Percentiles rank a stretch among this genome's conserved stretches.
Evolutionary conservation across 331 rosid genomes (phyloP).

Genomic region (Rosa hybrid): DNA sequence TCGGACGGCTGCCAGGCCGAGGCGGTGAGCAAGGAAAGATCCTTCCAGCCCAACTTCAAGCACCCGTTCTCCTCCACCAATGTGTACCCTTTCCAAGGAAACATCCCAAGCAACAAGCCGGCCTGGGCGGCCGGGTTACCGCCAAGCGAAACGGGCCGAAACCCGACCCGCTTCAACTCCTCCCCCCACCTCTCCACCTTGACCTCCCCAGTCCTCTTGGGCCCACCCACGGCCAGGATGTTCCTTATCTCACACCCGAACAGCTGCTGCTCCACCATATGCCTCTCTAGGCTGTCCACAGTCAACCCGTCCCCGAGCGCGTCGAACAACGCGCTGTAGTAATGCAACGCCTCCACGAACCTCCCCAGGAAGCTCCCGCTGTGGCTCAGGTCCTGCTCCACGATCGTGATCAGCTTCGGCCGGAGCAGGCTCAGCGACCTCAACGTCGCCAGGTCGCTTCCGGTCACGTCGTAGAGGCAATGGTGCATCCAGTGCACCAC

Average conservation of each 20-base stretch:
- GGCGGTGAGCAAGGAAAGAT: conserved; percentile 77
- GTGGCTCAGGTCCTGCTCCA: conserved; percentile 91
- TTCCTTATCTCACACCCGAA: conserved; percentile 90
- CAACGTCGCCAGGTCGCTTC: conserved; percentile 80
- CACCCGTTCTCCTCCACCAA: conserved; percentile 84
- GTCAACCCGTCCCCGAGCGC: conserved; percentile 84
- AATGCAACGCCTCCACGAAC: conserved; percentile 96
- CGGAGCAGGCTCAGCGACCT: conserved; percentile 52
- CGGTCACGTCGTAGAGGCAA: conserved; percentile 85
- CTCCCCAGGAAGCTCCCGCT: conserved; percentile 75
- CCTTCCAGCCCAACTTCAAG: conserved; percentile 93
- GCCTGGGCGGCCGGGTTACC: conserved; percentile 99
- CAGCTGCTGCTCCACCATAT: conserved; percentile 93
- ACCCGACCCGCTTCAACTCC: conserved; percentile 73
- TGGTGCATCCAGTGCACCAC: conserved; percentile 99
- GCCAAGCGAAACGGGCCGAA: conserved; percentile 56
- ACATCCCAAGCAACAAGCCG: conserved; percentile 78
- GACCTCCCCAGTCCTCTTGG: conserved; percentile 87
- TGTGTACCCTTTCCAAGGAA: conserved; percentile 92
- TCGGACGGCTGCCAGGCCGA: conserved; percentile 94
- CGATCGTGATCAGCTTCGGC: conserved; percentile 79
- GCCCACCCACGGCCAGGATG: conserved; percentile 93
- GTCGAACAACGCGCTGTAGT: conserved; percentile 98
- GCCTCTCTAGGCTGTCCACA: conserved; percentile 68
- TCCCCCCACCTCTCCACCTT: conserved; percentile 91